Evolutionary conservation across 345 rosid genomes (phyloP).

Genomic region (Erucastrum elatum): DNA sequence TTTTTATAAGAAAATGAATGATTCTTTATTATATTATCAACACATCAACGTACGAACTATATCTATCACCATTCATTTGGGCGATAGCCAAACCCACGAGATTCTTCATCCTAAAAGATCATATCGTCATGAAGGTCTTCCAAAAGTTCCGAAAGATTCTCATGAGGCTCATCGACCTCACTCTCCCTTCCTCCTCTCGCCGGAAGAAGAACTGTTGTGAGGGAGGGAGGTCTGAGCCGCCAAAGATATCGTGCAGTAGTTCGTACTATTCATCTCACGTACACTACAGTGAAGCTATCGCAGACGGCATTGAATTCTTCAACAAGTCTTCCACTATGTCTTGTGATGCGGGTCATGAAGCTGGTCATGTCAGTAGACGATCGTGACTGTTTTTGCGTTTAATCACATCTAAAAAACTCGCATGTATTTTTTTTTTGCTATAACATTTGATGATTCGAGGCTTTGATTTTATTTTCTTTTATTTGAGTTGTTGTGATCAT

Average conservation of each 20-base stretch:
- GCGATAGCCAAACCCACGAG: conserved; percentile 20
- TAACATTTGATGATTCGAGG: conserved; percentile 20
- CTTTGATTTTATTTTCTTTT: conserved; percentile 1
- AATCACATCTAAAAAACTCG: background rate
- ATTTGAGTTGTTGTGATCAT: conserved; percentile 6
- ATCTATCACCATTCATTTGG: conserved; percentile 51
- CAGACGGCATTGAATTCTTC: conserved; percentile 95
- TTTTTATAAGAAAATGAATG: background rate
- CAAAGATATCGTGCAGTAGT: conserved; percentile 84
- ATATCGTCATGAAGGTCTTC: conserved; percentile 66
- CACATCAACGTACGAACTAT: conserved; percentile 38
- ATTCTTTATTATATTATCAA: conserved; percentile 17
- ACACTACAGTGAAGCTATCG: conserved; percentile 75
- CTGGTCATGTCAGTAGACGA: conserved; percentile 46
- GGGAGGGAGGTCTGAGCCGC: conserved; percentile 61
- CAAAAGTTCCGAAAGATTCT: conserved; percentile 64
- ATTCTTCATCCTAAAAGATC: background rate
- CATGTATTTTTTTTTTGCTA: background rate
- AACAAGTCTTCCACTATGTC: conserved; percentile 75
- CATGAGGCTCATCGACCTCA: conserved; percentile 56
- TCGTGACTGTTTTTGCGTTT: conserved; percentile 45
- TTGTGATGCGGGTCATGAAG: conserved; percentile 54
- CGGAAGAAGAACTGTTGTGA: conserved; percentile 16
- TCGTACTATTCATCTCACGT: conserved; percentile 75
- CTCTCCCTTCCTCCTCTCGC: conserved; percentile 45